A percentile compares a stretch with the other conserved stretches of the same genome.
These are phyloP conservation scores for Sanghuangporus weigelae DNA, from an alignment of 1,284 basidiomycete genomes.

Conservation along the genomic window DNA sequence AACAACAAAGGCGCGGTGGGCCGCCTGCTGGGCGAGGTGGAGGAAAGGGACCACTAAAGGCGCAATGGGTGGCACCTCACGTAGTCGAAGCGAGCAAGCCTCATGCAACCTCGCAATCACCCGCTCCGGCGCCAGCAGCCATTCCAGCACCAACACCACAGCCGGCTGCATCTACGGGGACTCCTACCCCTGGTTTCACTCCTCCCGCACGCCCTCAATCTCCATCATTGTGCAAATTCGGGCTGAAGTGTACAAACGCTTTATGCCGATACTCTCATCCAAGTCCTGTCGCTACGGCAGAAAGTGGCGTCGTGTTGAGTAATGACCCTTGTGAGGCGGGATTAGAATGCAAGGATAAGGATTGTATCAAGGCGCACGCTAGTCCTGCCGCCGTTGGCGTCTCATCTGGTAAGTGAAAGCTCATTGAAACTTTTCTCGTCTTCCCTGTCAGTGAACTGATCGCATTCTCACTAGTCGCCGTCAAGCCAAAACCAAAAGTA, in stretches of 20 bases:
- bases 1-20: constrained; percentile 33
- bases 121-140: constrained; percentile 23
- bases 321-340: constrained; percentile 86
- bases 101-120: constrained; percentile 21
- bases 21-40: constrained; percentile 22
- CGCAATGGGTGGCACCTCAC: constrained; percentile 13
- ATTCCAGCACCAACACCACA: constrained; percentile 34
- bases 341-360: constrained; percentile 82
- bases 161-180: constrained; percentile 27
- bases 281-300: constrained; percentile 84
- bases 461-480: background rate
- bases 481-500: constrained; percentile 22
- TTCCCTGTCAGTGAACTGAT: background rate
- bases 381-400: constrained; percentile 72
- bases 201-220: constrained; percentile 75
- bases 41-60: constrained; percentile 12
- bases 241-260: constrained; percentile 82
- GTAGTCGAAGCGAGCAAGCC: constrained; percentile 11
- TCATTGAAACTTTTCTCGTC: constrained; percentile 3
- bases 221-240: constrained; percentile 87
- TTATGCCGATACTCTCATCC: constrained; percentile 88
- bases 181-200: constrained; percentile 39
- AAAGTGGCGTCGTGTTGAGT: constrained; percentile 89
- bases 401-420: constrained; percentile 38
- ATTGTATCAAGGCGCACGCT: constrained; percentile 85